Base-by-base conservation (phyloP, 2,329 filamentous ascomycete genomes). In the Colletotrichum melonis region DNA sequence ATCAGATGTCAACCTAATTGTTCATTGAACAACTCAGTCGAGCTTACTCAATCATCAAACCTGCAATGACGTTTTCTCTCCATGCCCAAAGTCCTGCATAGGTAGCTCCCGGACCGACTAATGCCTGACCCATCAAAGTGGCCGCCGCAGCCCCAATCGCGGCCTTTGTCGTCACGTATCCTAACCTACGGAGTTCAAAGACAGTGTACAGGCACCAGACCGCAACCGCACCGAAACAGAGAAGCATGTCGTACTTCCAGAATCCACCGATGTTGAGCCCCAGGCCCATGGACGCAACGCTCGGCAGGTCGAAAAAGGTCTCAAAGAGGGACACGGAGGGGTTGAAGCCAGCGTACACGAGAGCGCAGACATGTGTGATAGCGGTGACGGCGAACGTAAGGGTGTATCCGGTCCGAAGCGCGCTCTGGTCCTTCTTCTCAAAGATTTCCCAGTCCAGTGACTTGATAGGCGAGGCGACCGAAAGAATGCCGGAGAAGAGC, bases 21-120 rank as follows among this genome's bases (percentile, higher is more conserved):
- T 49, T 19, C 42, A 11, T 49, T 22, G 19, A 49, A 11, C 42
- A n/a, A 49, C 42, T 42, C 38, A 42, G 5, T 42, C 14, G 19
- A 4, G 11, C 4, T 14, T 32, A 60, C 22, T 63, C 26, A 24
- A 64, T 58, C n/a, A 38, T 14, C 26, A 57, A 19, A 3, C 28
- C 32, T 19, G 72, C 55, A 26, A 74, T 26, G 11, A 71, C 30
- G 0, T 26, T 16, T 54, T 80, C 78, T 1, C 78, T 74, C 77
- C 78, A 80, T 14, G 70, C 73, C 76, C 78, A 80, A 3, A 78
- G 63, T 0, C 71, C 78, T 11, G 72, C 67, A 74, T 76, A 78
- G 24, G 78, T 75, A 0, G 78, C 76, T 2, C 76, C 75, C 2
- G 78, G 74, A 0, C 78, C 78, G 35, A 77, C 71, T 3, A 78